Percentiles rank a stretch among this genome's conserved stretches.
These are phyloP conservation scores for Acanthamoeba sp. DNA, from an alignment of 208 protist species.

Conservation along the genomic window DNA sequence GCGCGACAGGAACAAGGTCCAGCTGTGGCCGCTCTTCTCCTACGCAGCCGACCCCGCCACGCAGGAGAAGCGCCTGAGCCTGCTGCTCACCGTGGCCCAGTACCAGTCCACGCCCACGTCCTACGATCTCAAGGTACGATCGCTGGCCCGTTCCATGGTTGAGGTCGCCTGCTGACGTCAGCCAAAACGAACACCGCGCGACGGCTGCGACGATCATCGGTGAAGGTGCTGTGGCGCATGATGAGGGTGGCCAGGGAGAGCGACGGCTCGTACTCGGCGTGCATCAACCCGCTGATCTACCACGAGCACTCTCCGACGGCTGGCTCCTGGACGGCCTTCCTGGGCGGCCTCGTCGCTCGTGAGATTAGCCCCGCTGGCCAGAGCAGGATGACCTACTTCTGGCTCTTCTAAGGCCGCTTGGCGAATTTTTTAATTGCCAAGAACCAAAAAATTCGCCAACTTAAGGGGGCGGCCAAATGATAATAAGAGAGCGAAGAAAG, in stretches of 20 bases:
- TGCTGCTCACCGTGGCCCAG: not conserved
- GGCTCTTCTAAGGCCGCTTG: slow-evolving; percentile 38
- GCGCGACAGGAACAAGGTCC: not conserved
- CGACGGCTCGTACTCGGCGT: slow-evolving; percentile 22
- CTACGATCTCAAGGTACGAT: slow-evolving; percentile 15
- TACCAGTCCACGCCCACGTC: not conserved
- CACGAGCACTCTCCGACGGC: slow-evolving; percentile 4
- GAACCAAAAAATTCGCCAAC: too few species aligned
- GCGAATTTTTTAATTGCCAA: too few species aligned
- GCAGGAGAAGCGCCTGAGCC: not conserved
- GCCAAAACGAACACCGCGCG: not conserved
- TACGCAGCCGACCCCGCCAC: slow-evolving; percentile 3
- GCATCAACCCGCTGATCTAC: slow-evolving; percentile 43
- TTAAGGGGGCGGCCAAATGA: too few species aligned
- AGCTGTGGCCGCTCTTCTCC: slow-evolving; percentile 39
- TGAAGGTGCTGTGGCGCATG: slow-evolving; percentile 4
- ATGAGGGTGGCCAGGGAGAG: not conserved
- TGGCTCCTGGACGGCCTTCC: slow-evolving; percentile 14
- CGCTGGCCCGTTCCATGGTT: too few species aligned
- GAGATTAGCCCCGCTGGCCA: slow-evolving; percentile 2
- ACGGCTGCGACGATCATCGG: too few species aligned
- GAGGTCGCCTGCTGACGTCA: not conserved
- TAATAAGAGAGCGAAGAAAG: too few species aligned
- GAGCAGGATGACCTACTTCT: not conserved
- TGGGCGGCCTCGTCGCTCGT: slow-evolving; percentile 9